Conservation (phyloP, 495 filamentous ascomycete genomes). For the Xylona heveae region DNA sequence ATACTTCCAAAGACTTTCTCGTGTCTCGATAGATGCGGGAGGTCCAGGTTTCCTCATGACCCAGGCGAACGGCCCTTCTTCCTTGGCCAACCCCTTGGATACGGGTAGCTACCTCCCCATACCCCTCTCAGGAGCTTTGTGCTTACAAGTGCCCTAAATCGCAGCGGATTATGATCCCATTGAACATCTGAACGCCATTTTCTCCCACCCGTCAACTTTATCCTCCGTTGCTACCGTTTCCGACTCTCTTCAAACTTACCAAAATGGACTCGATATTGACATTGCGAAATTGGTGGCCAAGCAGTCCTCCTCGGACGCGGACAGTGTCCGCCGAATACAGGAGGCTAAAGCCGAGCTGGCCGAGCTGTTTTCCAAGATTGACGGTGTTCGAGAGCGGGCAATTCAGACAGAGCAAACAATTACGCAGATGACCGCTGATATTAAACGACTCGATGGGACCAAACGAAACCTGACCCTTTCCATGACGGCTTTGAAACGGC, state of each 20-base stretch:
- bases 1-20: too few relatives aligned
- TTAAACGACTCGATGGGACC: conserved; percentile 89
- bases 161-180: conserved; percentile 87
- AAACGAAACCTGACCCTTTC: conserved; percentile 92
- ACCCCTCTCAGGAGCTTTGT: background rate
- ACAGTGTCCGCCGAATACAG: conserved; percentile 75
- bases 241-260: conserved; percentile 46
- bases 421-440: conserved; percentile 97
- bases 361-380: conserved; percentile 85
- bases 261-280: conserved; percentile 66
- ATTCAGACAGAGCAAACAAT: conserved; percentile 87
- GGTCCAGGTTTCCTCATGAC: conserved; percentile 10
- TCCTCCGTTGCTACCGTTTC: conserved; percentile 54
- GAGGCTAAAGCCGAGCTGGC: conserved; percentile 74
- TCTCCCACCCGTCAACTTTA: conserved; percentile 77
- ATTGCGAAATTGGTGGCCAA: conserved; percentile 56
- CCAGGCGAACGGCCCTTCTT: conserved; percentile 10
- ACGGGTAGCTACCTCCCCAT: background rate
- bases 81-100: background rate
- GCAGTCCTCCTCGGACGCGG: conserved; percentile 71
- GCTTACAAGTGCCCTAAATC: conserved; percentile 4
- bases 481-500: conserved; percentile 91
- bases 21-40: background rate
- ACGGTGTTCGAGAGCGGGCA: conserved; percentile 75
- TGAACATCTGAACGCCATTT: conserved; percentile 80